Base-by-base conservation (phyloP, 2,329 filamentous ascomycete species). In the Scopulariopsis brevicaulis region DNA sequence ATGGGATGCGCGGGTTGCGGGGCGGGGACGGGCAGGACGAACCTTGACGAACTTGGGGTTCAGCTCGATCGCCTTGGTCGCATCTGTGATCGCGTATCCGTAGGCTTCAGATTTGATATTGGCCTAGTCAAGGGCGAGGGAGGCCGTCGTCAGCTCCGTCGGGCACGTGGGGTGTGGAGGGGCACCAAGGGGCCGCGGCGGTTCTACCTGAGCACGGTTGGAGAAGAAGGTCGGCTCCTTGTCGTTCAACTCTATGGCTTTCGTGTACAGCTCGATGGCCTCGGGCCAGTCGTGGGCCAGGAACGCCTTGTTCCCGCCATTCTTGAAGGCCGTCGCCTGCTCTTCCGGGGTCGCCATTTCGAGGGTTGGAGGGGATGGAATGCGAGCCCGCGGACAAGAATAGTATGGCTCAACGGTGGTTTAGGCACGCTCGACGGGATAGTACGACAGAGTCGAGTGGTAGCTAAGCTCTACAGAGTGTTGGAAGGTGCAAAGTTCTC, bases 101-200 rank as follows among this genome's bases (percentile, higher is more conserved):
- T 92, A 97, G 22, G 93, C 85, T 73, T 99, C 94, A 46, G 93
- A 86, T 76, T 96, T 97, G 72, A 99, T 93, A 70, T 99, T 82
- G 63, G 90, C 90, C 90, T 96, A 66, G 46, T 24, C 46, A 8
- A 22, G 24, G 37, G 34, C n/a, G 15, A 28, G 28, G 18, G 54
- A 55, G n/a, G 37, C 25, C 6, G 32, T 56, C 24, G 43, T 57
- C 53, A 56, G 37, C 57, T 52, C 25, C 56, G 34, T 53, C 58
- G 32, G 43, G 56, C 52, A n/a, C 53, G 28, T 43, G 56, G 50
- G 54, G 37, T 25, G 32, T 28, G 37, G 54, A 24, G 54, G 54
- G 54, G 54, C 22, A 15, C 43, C 54, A 59, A 57, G 43, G 58
- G 62, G 65, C 66, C 25, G 25, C 25, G 32, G 53, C 51, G 54